Evolutionary conservation across 2,329 filamentous ascomycete genomes (phyloP), one percentile per base, ranked within the genome.

Genomic region (Blumeriella jaapii): DNA sequence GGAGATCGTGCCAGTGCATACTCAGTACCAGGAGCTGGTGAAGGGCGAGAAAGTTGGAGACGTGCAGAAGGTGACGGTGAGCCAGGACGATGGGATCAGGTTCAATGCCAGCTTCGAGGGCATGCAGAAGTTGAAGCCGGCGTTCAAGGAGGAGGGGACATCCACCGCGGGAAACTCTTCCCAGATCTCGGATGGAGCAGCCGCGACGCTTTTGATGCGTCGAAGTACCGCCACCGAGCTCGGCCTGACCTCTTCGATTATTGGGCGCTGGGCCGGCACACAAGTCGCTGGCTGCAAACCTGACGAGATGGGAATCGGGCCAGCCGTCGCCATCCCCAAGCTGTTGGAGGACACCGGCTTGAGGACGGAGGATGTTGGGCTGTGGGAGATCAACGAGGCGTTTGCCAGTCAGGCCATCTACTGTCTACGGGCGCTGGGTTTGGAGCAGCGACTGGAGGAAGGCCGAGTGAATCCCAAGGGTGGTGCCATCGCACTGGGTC

Each of bases 371-470:
- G 84, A 95, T 39, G 73, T 96, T 0, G 71, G 78, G 22, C 65
- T 91, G 7, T 95, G 86, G 86, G 87, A 95, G 65, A 81, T 95
- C 59, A 95, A 95, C 59, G 87, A 95, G 69, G 74, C 75, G 5
- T 79, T 79, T 58, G 74, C 74, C 2, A 75, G 70, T 49, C 74
- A 79, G 59, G 65, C 71, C 1, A 59, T 80, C 4, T 69, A 93
- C 61, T 87, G 80, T 50, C 61, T 89, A 29, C 64, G 84, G 41
- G 69, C 74, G 51, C 55, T 91, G 8, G 80, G 77, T 0, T 62
- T 89, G 13, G 76, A 76, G 56, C 56, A 61, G 51, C 72, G 53
- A 47, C 75, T 66, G 62, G 69, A 78, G 48, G 61, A 71, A 36
- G 73, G 72, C 6, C 78, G 71, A 60, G 81, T 95, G 12, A 96